Evolutionary conservation across 306 rosid species (phyloP).

Genomic region (Bauhinia variegata): DNA sequence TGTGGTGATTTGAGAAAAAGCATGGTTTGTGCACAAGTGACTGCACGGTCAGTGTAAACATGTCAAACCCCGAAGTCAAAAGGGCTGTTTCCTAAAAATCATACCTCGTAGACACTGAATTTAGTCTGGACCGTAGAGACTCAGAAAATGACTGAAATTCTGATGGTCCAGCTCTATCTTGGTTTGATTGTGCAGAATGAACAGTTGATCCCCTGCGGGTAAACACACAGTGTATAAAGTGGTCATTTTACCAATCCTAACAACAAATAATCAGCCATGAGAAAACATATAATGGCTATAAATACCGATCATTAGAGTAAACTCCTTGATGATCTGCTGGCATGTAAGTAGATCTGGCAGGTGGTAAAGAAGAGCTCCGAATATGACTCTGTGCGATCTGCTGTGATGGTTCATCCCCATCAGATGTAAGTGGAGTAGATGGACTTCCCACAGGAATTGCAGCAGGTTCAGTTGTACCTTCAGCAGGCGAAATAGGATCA

Average conservation of each 20-base stretch:
- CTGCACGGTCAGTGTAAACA: neutral
- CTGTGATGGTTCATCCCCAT: slow-evolving; percentile 49
- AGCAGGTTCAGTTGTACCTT: slow-evolving; percentile 52
- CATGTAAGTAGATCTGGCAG: slow-evolving; percentile 45
- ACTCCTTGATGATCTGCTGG: slow-evolving; percentile 50
- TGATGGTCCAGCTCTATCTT: slow-evolving; percentile 78
- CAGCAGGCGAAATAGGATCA: slow-evolving; percentile 42
- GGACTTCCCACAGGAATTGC: slow-evolving; percentile 49
- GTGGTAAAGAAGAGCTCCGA: slow-evolving; percentile 52
- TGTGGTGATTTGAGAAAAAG: slow-evolving; percentile 11
- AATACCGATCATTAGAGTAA: neutral
- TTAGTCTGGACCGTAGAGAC: slow-evolving; percentile 69
- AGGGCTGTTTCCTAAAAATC: neutral
- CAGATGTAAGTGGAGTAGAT: slow-evolving; percentile 53
- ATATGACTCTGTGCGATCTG: slow-evolving; percentile 46
- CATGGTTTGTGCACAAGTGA: neutral
- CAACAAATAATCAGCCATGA: slow-evolving; percentile 13
- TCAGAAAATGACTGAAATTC: slow-evolving; percentile 83
- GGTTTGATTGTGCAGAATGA: slow-evolving; percentile 49
- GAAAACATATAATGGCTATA: neutral
- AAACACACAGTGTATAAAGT: slow-evolving; percentile 10
- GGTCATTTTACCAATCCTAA: neutral
- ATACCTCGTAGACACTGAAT: slow-evolving; percentile 72
- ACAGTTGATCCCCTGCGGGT: slow-evolving; percentile 47
- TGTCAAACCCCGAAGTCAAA: neutral